Conservation (phyloP, 106 monocot genomes). For the Alisma plantagoaquatica region DNA sequence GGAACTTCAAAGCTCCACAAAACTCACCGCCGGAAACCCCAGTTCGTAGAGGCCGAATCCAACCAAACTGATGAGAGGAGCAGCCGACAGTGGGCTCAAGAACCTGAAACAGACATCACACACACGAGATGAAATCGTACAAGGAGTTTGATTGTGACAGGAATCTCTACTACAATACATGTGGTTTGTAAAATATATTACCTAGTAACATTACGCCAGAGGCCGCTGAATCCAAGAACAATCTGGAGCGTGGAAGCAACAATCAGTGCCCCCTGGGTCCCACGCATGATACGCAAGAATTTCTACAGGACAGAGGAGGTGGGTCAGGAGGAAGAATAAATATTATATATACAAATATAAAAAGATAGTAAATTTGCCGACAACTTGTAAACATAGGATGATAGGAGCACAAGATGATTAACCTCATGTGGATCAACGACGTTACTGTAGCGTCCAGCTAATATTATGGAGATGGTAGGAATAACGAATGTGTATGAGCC, state of each 20-base stretch:
- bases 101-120: constrained; percentile 48
- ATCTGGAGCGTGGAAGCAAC: constrained; percentile 92
- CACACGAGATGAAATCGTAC: too few species aligned
- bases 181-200: too few species aligned
- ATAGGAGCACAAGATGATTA: too few species aligned
- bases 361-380: too few species aligned
- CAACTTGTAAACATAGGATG: too few species aligned
- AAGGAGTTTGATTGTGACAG: too few species aligned
- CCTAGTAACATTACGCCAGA: constrained; percentile 93
- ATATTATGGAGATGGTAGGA: constrained; percentile 87
- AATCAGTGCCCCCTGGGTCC: constrained; percentile 90
- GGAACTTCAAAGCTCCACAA: background rate
- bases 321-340: background rate
- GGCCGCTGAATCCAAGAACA: constrained; percentile 83
- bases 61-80: constrained; percentile 60
- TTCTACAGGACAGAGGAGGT: constrained; percentile 27
- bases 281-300: constrained; percentile 77
- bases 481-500: constrained; percentile 79
- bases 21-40: constrained; percentile 77
- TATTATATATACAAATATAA: background rate
- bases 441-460: constrained; percentile 72
- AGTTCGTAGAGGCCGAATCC: constrained; percentile 90
- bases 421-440: constrained; percentile 63
- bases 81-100: constrained; percentile 74
- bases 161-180: too few species aligned